A percentile compares a stretch with the other conserved stretches of the same genome.
Conservation (phyloP, 345 rosid species). For the Hypericum androsaemum region DNA sequence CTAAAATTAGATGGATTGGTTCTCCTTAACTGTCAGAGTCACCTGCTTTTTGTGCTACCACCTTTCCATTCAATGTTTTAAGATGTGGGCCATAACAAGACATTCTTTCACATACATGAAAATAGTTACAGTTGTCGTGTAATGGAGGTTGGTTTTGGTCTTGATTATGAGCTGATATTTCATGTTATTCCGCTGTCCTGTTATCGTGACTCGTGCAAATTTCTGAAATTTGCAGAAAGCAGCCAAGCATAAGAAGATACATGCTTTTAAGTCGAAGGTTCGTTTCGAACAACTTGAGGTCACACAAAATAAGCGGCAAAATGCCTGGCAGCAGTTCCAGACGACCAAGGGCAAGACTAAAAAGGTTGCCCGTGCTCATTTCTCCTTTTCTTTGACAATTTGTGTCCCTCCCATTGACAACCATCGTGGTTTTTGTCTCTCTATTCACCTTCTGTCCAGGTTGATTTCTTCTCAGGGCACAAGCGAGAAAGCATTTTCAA, state of each 20-base stretch:
- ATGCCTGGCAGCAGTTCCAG: slow-evolving; percentile 99
- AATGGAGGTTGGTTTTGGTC: neutral
- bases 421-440: neutral
- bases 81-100: too few relatives aligned
- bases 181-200: neutral
- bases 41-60: too few relatives aligned
- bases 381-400: neutral
- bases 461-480: slow-evolving; percentile 95
- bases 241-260: slow-evolving; percentile 91
- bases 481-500: slow-evolving; percentile 95
- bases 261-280: slow-evolving; percentile 87
- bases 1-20: neutral
- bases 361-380: slow-evolving; percentile 40
- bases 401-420: neutral
- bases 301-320: slow-evolving; percentile 84
- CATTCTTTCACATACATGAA: neutral
- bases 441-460: slow-evolving; percentile 23
- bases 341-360: slow-evolving; percentile 88
- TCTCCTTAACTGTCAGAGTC: too few relatives aligned
- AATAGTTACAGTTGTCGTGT: neutral
- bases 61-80: too few relatives aligned
- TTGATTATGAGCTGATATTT: neutral
- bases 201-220: slow-evolving; percentile 7
- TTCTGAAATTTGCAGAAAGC: slow-evolving; percentile 44
- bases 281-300: slow-evolving; percentile 80